Evolutionary conservation across 1,284 basidiomycete species (phyloP), one percentile per base, ranked within the genome.

Genomic region (Naganishia sp.): DNA sequence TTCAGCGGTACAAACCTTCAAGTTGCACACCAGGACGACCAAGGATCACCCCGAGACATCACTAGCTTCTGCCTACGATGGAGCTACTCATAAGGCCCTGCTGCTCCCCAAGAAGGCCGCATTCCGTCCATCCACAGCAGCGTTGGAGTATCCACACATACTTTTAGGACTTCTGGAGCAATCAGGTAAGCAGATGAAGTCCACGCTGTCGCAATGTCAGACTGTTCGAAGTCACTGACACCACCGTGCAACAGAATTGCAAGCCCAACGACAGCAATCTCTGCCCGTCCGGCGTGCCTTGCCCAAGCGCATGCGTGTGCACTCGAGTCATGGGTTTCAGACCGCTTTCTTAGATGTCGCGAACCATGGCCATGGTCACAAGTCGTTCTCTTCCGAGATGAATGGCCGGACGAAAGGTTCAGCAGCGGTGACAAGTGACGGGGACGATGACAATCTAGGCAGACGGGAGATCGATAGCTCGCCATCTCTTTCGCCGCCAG

Each of bases 41-140:
- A 4, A 39, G 7, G 35, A 39, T 39, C 35, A 1, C 13, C 3
- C 35, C 35, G 7, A 28, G 28, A 5, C 7, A 39, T 13, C 10
- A 39, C 13, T 13, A 13, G 13, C 35, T 39, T 39, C 35, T 9
- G 35, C 3, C 7, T 39, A 9, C 35, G 35, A 39, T 13, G 35
- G 35, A 39, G 35, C 35, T 39, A 39, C 35, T 39, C 10, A 9
- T 13, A 6, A 39, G 10, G 4, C 4, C 35, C 35, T 39, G 35
- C 35, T 39, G 35, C 35, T 9, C 10, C 35, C 13, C 0, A 39
- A 39, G 35, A 39, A 39, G 35, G 10, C 35, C 35, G 41, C 32
- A 5, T 54, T 54, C 35, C 35, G 49, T 28, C 58, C 58, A 13
- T 42, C 49, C 3, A 51, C 58, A 25, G 35, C 58, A 35, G 49